phyloP scores from a whole-genome alignment of 139 green algal genomes.

The Chlamydomonas incerta region DNA sequence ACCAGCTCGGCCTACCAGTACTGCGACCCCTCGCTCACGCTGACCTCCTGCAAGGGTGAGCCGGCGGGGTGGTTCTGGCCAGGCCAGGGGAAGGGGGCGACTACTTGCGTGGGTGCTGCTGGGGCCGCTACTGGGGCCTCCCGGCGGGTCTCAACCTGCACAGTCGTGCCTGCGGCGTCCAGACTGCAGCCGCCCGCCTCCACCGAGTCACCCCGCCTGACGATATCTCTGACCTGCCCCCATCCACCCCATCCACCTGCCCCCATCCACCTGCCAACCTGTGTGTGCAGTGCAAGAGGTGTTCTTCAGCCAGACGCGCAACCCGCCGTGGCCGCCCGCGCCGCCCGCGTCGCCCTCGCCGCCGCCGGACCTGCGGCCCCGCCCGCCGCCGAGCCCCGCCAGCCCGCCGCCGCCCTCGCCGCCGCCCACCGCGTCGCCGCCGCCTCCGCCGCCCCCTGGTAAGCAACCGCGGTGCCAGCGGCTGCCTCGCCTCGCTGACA shows the following conservation, averaged over 20 bases:
- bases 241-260: too few relatives aligned
- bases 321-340: background rate
- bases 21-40: background rate
- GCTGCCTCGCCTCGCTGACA: too few relatives aligned
- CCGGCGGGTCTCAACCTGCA: too few relatives aligned
- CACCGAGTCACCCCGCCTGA: too few relatives aligned
- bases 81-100: too few relatives aligned
- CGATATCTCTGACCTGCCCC: too few relatives aligned
- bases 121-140: too few relatives aligned
- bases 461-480: too few relatives aligned
- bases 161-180: too few relatives aligned
- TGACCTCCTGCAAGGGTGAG: background rate
- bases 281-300: background rate
- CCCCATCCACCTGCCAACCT: background rate
- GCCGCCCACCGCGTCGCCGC: background rate
- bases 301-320: background rate
- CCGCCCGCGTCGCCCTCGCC: background rate
- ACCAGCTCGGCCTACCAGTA: slow-evolving; percentile 1
- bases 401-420: background rate
- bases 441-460: too few relatives aligned
- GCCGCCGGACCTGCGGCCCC: background rate
- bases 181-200: too few relatives aligned
- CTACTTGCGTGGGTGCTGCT: too few relatives aligned
- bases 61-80: background rate
- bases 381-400: background rate